Evolutionary conservation across 805 yeast genomes (phyloP).

Genomic region (Lachancea sp.): DNA sequence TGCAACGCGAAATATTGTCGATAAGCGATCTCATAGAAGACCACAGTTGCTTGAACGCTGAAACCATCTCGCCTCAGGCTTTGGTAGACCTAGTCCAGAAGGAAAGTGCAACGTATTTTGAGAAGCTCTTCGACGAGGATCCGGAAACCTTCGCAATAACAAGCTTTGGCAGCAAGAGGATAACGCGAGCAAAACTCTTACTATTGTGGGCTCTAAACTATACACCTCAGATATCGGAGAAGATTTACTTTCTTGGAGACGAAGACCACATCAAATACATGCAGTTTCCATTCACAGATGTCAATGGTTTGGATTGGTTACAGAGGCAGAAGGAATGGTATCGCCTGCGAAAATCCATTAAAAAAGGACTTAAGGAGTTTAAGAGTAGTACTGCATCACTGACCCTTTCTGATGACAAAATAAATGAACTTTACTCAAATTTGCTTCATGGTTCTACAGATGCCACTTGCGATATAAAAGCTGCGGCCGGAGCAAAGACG

Average conservation of each 20-base stretch:
- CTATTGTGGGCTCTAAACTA: slow-evolving; percentile 24
- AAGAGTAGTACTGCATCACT: not conserved
- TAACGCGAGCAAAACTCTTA: slow-evolving; percentile 22
- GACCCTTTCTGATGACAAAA: slow-evolving; percentile 11
- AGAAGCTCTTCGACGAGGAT: slow-evolving; percentile 11
- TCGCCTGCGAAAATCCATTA: slow-evolving; percentile 19
- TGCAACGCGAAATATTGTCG: slow-evolving; percentile 15
- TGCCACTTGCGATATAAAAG: slow-evolving; percentile 8
- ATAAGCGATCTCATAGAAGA: slow-evolving; percentile 14
- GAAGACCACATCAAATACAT: slow-evolving; percentile 10
- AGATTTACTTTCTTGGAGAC: slow-evolving; percentile 8
- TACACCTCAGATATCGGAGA: slow-evolving; percentile 16
- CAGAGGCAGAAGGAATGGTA: slow-evolving; percentile 21
- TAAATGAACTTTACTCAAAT: slow-evolving; percentile 14
- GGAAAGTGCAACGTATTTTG: slow-evolving; percentile 21
- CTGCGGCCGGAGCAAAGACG: slow-evolving; percentile 7
- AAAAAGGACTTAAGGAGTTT: not conserved
- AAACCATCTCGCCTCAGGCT: slow-evolving; percentile 10
- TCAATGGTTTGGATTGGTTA: slow-evolving; percentile 26
- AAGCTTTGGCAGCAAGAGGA: slow-evolving; percentile 27
- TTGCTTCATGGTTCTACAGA: slow-evolving; percentile 1
- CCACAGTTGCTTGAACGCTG: slow-evolving; percentile 11
- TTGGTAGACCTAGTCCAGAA: slow-evolving; percentile 19
- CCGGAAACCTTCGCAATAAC: slow-evolving; percentile 18
- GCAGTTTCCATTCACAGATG: slow-evolving; percentile 25